phyloP scores from a whole-genome alignment of 2,329 filamentous ascomycete species.

The Parastagonospora nodorum region DNA sequence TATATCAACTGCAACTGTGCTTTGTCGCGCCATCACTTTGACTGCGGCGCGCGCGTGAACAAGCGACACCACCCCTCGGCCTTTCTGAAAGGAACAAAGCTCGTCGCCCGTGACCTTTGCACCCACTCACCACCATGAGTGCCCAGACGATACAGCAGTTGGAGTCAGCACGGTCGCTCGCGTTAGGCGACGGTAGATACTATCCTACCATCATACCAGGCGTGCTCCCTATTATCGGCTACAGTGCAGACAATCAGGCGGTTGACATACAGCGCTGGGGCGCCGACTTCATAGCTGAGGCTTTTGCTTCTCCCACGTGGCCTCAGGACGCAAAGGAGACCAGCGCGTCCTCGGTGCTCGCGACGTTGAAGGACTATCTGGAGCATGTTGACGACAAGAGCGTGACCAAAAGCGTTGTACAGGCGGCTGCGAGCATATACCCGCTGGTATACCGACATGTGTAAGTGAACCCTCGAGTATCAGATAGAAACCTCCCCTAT shows the following conservation, averaged over 20 bases:
- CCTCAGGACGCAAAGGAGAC: constrained; percentile 78
- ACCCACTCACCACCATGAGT: constrained; percentile 32
- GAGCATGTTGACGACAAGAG: constrained; percentile 70
- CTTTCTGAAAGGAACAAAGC: constrained; percentile 31
- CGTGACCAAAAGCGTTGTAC: constrained; percentile 84
- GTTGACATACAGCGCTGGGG: constrained; percentile 93
- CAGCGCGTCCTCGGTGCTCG: constrained; percentile 76
- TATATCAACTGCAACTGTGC: constrained; percentile 24
- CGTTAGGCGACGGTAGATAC: constrained; percentile 82
- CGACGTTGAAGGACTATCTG: constrained; percentile 65
- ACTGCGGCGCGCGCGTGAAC: constrained; percentile 38
- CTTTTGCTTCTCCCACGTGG: constrained; percentile 90
- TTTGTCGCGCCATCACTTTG: constrained; percentile 39
- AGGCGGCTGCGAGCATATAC: constrained; percentile 90
- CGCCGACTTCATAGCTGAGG: constrained; percentile 92
- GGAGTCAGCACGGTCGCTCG: constrained; percentile 86
- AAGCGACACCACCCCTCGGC: constrained; percentile 21
- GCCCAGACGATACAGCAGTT: constrained; percentile 70
- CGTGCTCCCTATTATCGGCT: constrained; percentile 87
- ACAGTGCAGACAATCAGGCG: constrained; percentile 60
- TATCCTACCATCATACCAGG: constrained; percentile 92
- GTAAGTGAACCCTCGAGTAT: constrained; percentile 64
- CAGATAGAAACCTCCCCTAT: constrained; percentile 28
- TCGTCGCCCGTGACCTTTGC: constrained; percentile 24
- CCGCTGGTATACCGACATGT: constrained; percentile 90